These are phyloP conservation scores for Beauveria pseudobassiana DNA, from an alignment of 2,329 filamentous ascomycete species.

Conservation along the genomic window DNA sequence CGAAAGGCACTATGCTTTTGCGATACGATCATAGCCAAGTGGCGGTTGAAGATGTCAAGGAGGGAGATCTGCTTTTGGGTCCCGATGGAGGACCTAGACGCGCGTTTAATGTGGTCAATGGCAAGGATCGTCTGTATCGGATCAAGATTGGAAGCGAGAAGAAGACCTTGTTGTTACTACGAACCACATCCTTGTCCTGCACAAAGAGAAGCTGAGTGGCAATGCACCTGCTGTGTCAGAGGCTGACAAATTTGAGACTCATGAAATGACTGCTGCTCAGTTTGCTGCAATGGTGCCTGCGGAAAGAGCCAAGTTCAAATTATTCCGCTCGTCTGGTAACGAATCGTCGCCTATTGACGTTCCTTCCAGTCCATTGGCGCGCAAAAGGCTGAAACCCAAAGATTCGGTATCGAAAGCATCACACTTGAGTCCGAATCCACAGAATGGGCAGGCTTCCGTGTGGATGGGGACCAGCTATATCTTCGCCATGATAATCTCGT, in stretches of 20 bases:
- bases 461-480: constrained; percentile 43
- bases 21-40: constrained; percentile 36
- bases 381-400: constrained; percentile 20
- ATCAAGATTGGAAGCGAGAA: constrained; percentile 33
- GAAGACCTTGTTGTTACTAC: constrained; percentile 43
- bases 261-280: constrained; percentile 38
- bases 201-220: constrained; percentile 20
- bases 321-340: constrained; percentile 19
- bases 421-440: constrained; percentile 33
- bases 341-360: no score
- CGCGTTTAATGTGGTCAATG: constrained; percentile 42
- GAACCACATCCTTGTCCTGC: constrained; percentile 41
- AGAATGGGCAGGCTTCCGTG: constrained; percentile 43
- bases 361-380: no score
- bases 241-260: constrained; percentile 28
- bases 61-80: constrained; percentile 41
- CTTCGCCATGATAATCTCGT: constrained; percentile 41
- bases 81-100: constrained; percentile 39
- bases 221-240: constrained; percentile 11
- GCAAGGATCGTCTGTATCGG: constrained; percentile 39
- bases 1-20: constrained; percentile 35
- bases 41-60: constrained; percentile 40
- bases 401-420: constrained; percentile 34
- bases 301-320: constrained; percentile 28
- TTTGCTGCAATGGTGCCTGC: constrained; percentile 31